Conservation (phyloP, 768 basidiomycete genomes). For the Phaeotremella fagi region DNA sequence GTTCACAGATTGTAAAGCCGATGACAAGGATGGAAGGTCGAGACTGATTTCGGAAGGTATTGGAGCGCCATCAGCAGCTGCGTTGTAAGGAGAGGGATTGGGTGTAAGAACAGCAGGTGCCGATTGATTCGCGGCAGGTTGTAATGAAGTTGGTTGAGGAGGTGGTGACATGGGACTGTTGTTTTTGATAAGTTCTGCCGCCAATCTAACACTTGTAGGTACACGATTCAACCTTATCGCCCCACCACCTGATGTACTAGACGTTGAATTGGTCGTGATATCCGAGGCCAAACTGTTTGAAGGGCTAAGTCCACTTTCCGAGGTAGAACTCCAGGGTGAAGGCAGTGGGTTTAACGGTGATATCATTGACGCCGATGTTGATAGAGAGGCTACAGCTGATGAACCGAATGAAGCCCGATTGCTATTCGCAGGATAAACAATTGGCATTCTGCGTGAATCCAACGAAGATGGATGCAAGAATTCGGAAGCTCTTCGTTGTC, state of each 20-base stretch:
- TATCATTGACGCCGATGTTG: conserved; percentile 42
- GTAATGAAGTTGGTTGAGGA: not conserved
- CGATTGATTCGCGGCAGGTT: not conserved
- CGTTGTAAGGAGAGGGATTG: not conserved
- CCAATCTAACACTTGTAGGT: conserved; percentile 50
- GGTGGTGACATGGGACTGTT: conserved; percentile 9
- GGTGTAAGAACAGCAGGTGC: conserved; percentile 1
- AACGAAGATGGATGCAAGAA: conserved; percentile 32
- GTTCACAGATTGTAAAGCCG: too few species aligned
- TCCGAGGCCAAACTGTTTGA: conserved; percentile 25
- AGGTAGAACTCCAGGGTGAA: conserved; percentile 37
- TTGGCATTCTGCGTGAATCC: conserved; percentile 27
- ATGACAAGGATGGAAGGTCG: not conserved
- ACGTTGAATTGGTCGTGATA: conserved; percentile 7
- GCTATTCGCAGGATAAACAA: not conserved
- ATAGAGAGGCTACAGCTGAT: conserved; percentile 23
- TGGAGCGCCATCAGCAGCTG: not conserved
- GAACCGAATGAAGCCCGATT: conserved; percentile 6
- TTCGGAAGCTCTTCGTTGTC: conserved; percentile 33
- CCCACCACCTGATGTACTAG: conserved; percentile 16
- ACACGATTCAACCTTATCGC: conserved; percentile 51
- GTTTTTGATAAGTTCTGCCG: conserved; percentile 49
- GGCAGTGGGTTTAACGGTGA: conserved; percentile 46
- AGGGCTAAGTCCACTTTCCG: conserved; percentile 21
- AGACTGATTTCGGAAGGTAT: not conserved